Evolutionary conservation across 306 rosid species (phyloP).

Genomic region (Macrotyloma uniflorum): DNA sequence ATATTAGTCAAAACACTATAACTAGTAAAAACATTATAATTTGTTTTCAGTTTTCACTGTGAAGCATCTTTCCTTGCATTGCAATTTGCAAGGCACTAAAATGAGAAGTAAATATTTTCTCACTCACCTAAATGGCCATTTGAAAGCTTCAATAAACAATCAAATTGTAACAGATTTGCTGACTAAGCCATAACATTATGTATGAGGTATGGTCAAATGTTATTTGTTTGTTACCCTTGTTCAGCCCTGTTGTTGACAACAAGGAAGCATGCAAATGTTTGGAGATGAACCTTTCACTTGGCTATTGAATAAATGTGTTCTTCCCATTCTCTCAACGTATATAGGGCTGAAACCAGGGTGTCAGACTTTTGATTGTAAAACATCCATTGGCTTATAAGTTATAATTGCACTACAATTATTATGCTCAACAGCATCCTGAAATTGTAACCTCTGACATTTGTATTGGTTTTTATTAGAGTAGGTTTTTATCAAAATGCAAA

Average conservation of each 20-base stretch:
- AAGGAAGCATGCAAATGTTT: constrained; percentile 9
- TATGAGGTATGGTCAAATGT: not conserved
- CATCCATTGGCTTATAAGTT: not conserved
- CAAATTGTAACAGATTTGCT: not conserved
- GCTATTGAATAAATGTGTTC: constrained; percentile 14
- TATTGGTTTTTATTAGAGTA: constrained; percentile 12
- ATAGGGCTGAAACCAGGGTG: not conserved
- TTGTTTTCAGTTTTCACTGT: too few species aligned
- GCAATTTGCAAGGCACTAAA: not conserved
- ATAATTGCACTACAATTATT: not conserved
- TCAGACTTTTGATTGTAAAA: not conserved
- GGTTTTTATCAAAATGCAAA: not conserved
- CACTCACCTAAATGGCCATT: not conserved
- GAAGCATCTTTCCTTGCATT: not conserved
- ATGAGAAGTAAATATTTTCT: not conserved
- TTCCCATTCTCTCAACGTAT: constrained; percentile 17
- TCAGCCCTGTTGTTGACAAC: constrained; percentile 22
- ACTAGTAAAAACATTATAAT: not conserved
- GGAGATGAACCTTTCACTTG: not conserved
- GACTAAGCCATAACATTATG: not conserved
- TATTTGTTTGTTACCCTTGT: constrained; percentile 1
- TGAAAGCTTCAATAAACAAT: not conserved
- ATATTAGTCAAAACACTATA: not conserved
- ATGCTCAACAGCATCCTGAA: not conserved
- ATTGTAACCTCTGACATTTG: not conserved